Evolutionary conservation across 805 yeast species (phyloP), one percentile per base, ranked within the genome.

Genomic region (Wickerhamomyces bovis): DNA sequence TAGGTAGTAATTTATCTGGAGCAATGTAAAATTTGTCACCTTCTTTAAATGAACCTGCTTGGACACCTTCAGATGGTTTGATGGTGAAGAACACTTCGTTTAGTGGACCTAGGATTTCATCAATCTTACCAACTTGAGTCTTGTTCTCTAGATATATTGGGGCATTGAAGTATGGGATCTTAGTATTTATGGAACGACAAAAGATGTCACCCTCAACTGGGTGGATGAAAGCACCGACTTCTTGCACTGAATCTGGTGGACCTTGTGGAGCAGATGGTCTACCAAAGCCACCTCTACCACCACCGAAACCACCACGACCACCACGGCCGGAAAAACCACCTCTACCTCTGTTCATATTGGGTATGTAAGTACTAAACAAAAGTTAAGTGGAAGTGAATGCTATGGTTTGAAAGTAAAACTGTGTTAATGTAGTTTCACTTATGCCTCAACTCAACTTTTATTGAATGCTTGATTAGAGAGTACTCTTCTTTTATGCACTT

Each of bases 41-140:
- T 41, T 80, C 85, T 69, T 89, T 89, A 78, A 94, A 94, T 44
- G 96, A 87, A 33, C 78, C 70, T 46, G 99, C 97, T 66, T 86
- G 94, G 44, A 94, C 94, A 64, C 99, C 99, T 65, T 94, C 99
- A 44, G 86, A 76, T 48, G 97, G 94, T 72, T 94, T 94, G 58
- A 94, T 83, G 35, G 99, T 94, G 78, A 94, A 94, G 66, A 78
- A 92, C n/a, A 94, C 97, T 71, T 94, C 99, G 66, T 94, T 94
- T 65, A 94, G 72, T 42, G 99, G 98, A 44, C 99, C 99, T 57
- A 94, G 77, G 53, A 94, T 94, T 75, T 94, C 99, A 67, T 94
- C 99, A 49, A 94, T 96, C 69, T 94, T 94, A 61, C 99, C 99
- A 42, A 94, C 83, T 64, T 85, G 94, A 22, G 96, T 85, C 70